These are phyloP conservation scores for Plasmodium yoelii DNA, from an alignment of 169 alveolate genomes.

Conservation along the genomic window DNA sequence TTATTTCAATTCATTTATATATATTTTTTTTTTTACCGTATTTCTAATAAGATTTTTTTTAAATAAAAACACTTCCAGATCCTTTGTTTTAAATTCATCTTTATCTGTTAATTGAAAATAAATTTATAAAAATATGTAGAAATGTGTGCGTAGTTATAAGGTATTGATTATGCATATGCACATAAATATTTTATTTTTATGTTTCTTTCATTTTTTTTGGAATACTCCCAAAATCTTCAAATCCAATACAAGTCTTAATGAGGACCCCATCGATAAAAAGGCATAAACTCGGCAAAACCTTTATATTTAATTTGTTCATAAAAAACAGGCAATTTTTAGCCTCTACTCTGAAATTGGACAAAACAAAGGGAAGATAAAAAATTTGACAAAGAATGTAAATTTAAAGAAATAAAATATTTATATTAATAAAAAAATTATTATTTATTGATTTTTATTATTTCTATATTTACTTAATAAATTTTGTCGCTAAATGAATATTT, in stretches of 20 bases:
- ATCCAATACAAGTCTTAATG: constrained; percentile 52
- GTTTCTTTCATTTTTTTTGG: not conserved
- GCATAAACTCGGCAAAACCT: constrained; percentile 68
- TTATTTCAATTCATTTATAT: constrained; percentile 14
- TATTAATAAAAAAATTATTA: not conserved
- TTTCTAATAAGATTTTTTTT: constrained; percentile 54
- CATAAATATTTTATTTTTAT: not conserved
- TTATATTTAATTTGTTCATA: constrained; percentile 58
- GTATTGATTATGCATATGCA: not conserved
- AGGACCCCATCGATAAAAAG: constrained; percentile 71
- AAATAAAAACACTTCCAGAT: constrained; percentile 48
- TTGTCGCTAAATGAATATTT: constrained; percentile 45
- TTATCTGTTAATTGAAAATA: constrained; percentile 25
- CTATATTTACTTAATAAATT: constrained; percentile 48
- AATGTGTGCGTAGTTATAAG: not conserved
- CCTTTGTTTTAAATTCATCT: constrained; percentile 63
- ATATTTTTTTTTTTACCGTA: constrained; percentile 31
- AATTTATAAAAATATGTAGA: not conserved
- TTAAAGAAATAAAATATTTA: not conserved
- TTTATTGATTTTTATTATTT: not conserved
- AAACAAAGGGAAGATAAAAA: not conserved
- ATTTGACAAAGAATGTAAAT: not conserved
- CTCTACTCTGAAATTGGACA: constrained; percentile 39
- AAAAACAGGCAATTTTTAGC: constrained; percentile 70
- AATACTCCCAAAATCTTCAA: constrained; percentile 72